These are phyloP conservation scores for Monosporozyma aquatica DNA, from an alignment of 805 yeast species.

Conservation along the genomic window DNA sequence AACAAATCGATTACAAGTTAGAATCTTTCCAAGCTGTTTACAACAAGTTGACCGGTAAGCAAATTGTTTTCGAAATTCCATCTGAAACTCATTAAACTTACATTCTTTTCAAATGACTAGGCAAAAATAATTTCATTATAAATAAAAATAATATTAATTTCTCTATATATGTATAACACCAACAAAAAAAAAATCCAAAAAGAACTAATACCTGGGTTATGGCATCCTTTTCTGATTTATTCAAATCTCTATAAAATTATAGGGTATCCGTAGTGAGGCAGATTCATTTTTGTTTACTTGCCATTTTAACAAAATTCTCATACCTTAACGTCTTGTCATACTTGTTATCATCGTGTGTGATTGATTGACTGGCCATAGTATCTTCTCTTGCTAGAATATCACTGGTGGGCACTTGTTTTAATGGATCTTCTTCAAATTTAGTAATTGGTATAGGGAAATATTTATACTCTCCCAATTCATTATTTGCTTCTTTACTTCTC, in stretches of 20 bases:
- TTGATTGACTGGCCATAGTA: neutral
- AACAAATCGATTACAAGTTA: constrained; percentile 95
- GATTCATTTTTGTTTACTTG: constrained; percentile 1
- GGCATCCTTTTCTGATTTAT: constrained; percentile 5
- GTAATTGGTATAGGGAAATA: constrained; percentile 23
- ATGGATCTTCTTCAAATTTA: constrained; percentile 8
- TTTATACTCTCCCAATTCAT: constrained; percentile 12
- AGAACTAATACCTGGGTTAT: too few relatives aligned
- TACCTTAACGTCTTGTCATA: constrained; percentile 9
- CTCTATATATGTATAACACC: too few relatives aligned
- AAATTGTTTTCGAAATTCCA: constrained; percentile 95
- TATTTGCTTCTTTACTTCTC: neutral
- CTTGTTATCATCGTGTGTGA: neutral
- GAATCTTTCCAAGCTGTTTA: constrained; percentile 98
- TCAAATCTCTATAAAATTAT: constrained; percentile 5
- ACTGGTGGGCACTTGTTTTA: neutral
- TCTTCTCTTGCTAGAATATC: neutral
- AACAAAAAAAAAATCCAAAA: too few relatives aligned
- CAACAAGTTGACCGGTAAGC: constrained; percentile 98
- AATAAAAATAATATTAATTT: too few relatives aligned
- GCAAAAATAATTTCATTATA: too few relatives aligned
- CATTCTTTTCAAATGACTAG: too few relatives aligned
- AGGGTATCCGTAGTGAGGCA: too few relatives aligned
- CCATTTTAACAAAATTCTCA: constrained; percentile 17
- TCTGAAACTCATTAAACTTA: constrained; percentile 33